These are phyloP conservation scores for Metschnikowia gruessii DNA, from an alignment of 805 yeast species.

Conservation along the genomic window DNA sequence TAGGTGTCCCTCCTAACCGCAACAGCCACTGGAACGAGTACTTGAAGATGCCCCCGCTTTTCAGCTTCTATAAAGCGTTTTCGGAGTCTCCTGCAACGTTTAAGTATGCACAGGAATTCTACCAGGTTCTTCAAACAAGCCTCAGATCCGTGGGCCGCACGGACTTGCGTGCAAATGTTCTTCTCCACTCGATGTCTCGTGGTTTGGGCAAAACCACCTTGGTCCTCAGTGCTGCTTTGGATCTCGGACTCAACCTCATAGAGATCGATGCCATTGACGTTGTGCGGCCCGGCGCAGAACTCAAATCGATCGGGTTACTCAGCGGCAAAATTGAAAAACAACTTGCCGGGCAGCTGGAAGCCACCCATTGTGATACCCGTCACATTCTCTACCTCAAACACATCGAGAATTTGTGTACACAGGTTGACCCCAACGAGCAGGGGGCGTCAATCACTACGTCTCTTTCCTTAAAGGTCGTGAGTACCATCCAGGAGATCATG, in stretches of 20 bases:
- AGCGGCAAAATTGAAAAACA: slow-evolving; percentile 70
- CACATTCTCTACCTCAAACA: slow-evolving; percentile 63
- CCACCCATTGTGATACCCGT: slow-evolving; percentile 26
- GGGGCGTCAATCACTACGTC: slow-evolving; percentile 40
- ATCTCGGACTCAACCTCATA: slow-evolving; percentile 62
- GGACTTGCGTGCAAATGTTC: slow-evolving; percentile 55
- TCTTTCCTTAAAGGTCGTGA: slow-evolving; percentile 52
- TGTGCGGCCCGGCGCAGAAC: slow-evolving; percentile 65
- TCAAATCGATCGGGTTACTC: slow-evolving; percentile 74
- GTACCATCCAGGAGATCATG: slow-evolving; percentile 55
- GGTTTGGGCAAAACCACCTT: slow-evolving; percentile 78
- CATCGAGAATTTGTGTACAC: slow-evolving; percentile 69
- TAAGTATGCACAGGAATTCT: slow-evolving; percentile 49
- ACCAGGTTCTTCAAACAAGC: slow-evolving; percentile 55
- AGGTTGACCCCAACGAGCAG: slow-evolving; percentile 57
- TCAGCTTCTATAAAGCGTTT: slow-evolving; percentile 31
- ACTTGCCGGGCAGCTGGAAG: slow-evolving; percentile 34
- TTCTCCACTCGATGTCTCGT: slow-evolving; percentile 65
- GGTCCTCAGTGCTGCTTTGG: slow-evolving; percentile 51
- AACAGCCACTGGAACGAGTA: slow-evolving; percentile 46
- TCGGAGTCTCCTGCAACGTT: slow-evolving; percentile 29
- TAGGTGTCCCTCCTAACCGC: slow-evolving; percentile 34
- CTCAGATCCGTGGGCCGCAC: slow-evolving; percentile 30
- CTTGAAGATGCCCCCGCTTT: slow-evolving; percentile 41
- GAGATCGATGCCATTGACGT: slow-evolving; percentile 70